Conservation (phyloP, 164 flowering plant genomes). For the Annona cherimola region DNA sequence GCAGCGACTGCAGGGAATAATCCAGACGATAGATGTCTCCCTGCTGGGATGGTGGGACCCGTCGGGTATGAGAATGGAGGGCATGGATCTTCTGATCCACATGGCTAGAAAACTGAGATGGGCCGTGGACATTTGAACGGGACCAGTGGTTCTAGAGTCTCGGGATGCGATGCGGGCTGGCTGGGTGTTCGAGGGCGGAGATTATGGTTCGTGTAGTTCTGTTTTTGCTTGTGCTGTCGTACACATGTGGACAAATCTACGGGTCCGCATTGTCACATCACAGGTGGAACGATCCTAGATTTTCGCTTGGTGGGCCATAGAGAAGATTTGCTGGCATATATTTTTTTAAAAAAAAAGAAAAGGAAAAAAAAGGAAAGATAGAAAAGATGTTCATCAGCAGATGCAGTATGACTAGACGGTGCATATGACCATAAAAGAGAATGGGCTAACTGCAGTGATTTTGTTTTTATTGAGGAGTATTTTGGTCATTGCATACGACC, state of each 20-base stretch:
- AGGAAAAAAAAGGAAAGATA: background rate
- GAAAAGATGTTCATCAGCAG: background rate
- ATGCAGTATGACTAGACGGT: too few relatives aligned
- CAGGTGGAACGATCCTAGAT: background rate
- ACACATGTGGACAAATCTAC: background rate
- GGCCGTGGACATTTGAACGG: constrained; percentile 14
- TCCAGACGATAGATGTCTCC: constrained; percentile 53
- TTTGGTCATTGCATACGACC: too few relatives aligned
- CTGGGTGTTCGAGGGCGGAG: constrained; percentile 5
- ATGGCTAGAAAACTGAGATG: constrained; percentile 19
- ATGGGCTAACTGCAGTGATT: too few relatives aligned
- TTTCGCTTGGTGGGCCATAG: background rate
- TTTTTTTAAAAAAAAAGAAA: too few relatives aligned
- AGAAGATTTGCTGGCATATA: too few relatives aligned
- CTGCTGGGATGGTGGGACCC: constrained; percentile 11
- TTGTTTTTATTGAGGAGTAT: too few relatives aligned
- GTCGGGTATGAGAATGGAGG: constrained; percentile 30
- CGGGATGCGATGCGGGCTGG: constrained; percentile 16
- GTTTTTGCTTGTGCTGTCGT: background rate
- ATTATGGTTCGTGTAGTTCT: constrained; percentile 14
- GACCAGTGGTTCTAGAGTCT: constrained; percentile 21
- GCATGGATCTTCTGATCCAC: constrained; percentile 8
- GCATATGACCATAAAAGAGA: too few relatives aligned
- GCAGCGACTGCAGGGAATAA: constrained; percentile 60
- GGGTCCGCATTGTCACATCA: background rate